These are phyloP conservation scores for Forsythia viridissima DNA, from an alignment of 257 asterid genomes.

Conservation along the genomic window DNA sequence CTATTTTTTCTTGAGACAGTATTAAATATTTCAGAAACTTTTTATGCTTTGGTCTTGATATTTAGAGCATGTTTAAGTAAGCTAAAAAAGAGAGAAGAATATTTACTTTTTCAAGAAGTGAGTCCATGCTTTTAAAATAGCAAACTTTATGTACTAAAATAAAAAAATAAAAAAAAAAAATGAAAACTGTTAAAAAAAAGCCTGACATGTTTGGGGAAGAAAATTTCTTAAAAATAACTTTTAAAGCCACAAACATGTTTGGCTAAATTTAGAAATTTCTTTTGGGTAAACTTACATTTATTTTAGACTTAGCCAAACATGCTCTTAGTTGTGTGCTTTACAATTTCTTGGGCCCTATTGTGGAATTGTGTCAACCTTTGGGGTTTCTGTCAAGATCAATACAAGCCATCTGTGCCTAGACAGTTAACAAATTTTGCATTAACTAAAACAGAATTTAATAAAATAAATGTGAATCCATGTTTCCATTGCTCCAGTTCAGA, in stretches of 20 bases:
- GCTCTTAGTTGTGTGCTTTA: not conserved
- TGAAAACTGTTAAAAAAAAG: too few species aligned
- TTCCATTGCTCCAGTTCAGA: not conserved
- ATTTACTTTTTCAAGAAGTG: not conserved
- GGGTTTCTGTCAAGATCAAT: slow-evolving; percentile 4
- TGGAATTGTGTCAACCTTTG: not conserved
- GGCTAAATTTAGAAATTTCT: not conserved
- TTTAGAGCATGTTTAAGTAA: not conserved
- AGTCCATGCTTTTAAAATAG: not conserved
- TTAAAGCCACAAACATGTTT: not conserved
- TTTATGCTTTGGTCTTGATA: not conserved
- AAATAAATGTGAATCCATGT: not conserved
- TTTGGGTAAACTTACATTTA: not conserved
- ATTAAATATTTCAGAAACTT: not conserved
- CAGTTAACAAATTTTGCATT: not conserved
- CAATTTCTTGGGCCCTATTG: not conserved
- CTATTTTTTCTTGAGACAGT: too few species aligned
- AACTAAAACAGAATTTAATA: too few species aligned
- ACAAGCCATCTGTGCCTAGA: not conserved
- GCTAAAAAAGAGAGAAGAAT: too few species aligned
- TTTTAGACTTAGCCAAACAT: not conserved
- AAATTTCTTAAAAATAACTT: not conserved
- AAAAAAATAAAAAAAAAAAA: too few species aligned
- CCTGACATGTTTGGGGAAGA: not conserved
- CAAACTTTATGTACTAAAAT: not conserved